These are phyloP conservation scores for Starmerella stellata DNA, from an alignment of 805 yeast genomes.

Conservation along the genomic window DNA sequence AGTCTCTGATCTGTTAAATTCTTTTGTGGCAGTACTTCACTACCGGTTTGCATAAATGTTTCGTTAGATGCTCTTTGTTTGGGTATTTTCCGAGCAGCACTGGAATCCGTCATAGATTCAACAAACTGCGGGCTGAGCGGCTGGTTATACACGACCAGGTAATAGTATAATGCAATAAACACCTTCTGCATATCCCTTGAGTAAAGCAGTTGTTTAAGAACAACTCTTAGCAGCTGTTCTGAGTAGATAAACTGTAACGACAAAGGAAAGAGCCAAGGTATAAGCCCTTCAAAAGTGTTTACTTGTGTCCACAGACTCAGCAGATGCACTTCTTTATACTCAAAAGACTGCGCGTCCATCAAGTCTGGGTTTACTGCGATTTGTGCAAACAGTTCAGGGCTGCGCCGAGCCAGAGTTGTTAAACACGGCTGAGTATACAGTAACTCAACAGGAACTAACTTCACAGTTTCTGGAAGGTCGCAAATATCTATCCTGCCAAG, in stretches of 20 bases:
- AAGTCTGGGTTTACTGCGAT: conserved; percentile 8
- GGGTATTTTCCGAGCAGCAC: too few relatives aligned
- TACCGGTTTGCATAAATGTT: too few relatives aligned
- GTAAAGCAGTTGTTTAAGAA: neutral
- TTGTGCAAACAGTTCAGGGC: conserved; percentile 5
- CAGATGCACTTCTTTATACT: conserved; percentile 5
- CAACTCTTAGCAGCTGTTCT: conserved; percentile 7
- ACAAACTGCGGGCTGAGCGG: neutral
- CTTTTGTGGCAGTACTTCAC: too few relatives aligned
- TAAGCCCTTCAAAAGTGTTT: neutral
- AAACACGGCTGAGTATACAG: conserved; percentile 9
- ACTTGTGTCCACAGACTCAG: conserved; percentile 9
- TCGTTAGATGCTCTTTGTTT: too few relatives aligned
- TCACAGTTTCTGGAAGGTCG: conserved; percentile 1
- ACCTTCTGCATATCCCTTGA: neutral
- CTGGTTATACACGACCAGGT: neutral
- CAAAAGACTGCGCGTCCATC: neutral
- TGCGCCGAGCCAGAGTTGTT: conserved; percentile 7
- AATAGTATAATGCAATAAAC: neutral
- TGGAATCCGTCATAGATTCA: neutral
- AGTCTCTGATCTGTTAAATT: too few relatives aligned
- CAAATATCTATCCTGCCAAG: conserved; percentile 1
- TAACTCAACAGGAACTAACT: conserved; percentile 1
- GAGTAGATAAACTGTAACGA: conserved; percentile 4
- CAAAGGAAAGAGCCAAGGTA: conserved; percentile 11